Percentiles rank a stretch among this genome's conserved stretches.
Conservation (phyloP, 768 basidiomycete genomes). For the Macrolepiota dolichaula region DNA sequence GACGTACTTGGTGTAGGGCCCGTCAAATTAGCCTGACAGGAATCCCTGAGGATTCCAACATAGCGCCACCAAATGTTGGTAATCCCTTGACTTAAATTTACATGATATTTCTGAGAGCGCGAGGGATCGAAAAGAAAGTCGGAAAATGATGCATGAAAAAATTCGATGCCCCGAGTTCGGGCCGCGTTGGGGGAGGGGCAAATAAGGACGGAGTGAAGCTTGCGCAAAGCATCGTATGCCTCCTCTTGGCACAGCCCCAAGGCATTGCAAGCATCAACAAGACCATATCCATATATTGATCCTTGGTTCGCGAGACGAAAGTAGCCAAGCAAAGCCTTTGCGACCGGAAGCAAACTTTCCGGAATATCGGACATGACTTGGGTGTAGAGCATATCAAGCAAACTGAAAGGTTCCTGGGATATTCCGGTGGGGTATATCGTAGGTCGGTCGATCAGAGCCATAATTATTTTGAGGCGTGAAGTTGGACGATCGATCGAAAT, state of each 20-base stretch:
- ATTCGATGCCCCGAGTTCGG: background rate
- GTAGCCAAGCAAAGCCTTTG: background rate
- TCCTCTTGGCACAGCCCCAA: background rate
- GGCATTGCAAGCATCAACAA: background rate
- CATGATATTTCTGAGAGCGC: background rate
- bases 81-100: background rate
- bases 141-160: background rate
- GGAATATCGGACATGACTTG: background rate
- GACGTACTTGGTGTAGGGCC: background rate
- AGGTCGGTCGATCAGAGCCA: background rate
- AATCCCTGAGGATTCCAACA: background rate
- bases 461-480: background rate
- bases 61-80: background rate
- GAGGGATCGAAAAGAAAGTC: background rate
- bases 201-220: background rate
- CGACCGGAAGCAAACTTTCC: background rate
- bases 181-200: background rate
- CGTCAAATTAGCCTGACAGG: background rate
- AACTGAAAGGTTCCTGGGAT: background rate
- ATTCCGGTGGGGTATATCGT: background rate
- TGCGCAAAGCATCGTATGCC: background rate
- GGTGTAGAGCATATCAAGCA: background rate
- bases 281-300: background rate
- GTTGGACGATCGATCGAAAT: background rate
- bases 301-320: background rate